Conservation (phyloP, 805 yeast species). For the Nakazawaea ernobii region DNA sequence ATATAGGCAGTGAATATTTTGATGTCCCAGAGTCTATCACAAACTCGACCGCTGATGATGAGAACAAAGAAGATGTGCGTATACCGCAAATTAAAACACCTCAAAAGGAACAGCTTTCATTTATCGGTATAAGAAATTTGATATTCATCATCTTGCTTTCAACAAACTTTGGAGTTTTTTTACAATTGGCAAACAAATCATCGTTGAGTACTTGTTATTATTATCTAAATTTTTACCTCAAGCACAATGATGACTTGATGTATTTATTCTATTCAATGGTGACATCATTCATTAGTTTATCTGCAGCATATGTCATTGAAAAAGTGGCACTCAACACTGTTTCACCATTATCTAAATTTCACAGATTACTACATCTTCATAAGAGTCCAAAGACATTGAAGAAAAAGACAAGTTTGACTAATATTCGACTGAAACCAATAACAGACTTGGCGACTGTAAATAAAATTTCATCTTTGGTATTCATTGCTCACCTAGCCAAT, state of each 20-base stretch:
- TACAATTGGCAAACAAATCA: background rate
- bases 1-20: background rate
- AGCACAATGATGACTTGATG: conserved; percentile 2
- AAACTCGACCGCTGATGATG: background rate
- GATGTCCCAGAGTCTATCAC: background rate
- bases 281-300: background rate
- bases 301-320: background rate
- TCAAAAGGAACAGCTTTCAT: background rate
- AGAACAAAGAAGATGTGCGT: too few species aligned
- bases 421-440: background rate
- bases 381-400: background rate
- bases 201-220: background rate
- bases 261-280: background rate
- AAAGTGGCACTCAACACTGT: background rate
- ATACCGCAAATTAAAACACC: background rate
- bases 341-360: conserved; percentile 3
- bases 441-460: background rate
- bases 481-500: conserved; percentile 26
- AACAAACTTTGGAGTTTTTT: background rate
- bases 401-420: conserved; percentile 3
- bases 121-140: conserved; percentile 10
- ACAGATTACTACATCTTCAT: background rate
- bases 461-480: background rate
- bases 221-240: background rate
- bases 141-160: conserved; percentile 3